Base-by-base conservation (phyloP, 257 asterid species). In the Prunella vulgaris region DNA sequence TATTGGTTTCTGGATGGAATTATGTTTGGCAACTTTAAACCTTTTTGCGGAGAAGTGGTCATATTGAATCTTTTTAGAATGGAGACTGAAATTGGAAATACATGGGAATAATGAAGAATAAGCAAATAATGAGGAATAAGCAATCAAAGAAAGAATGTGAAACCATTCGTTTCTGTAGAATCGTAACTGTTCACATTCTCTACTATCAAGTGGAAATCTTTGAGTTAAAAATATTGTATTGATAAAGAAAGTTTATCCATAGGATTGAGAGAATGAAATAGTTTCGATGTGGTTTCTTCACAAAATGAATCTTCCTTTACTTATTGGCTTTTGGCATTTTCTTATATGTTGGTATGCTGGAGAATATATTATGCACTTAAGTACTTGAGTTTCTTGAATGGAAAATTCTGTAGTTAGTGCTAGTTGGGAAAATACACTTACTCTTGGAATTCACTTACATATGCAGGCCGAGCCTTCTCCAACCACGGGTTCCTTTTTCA, bases 401-500 rank as follows among this genome's bases (percentile, higher is more conserved):
- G 30, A 21, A 61, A 54, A 52, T 63, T 22, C n/a, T 63, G 10
- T 53, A 13, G 76, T 33, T 62, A 32, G 33, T 66, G 76, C 27
- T 18, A 8, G 28, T 59, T 35, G 48, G 72, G 67, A 65, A 64
- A 69, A 22, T 62, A 37, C 53, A 33, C 54, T 75, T 65, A 52
- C 76, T 77, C 56, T 52, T 57, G 44, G 56, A 61, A 56, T 72
- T 72, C 64, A 38, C 28, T 74, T 63, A 10, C 69, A 77, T 73
- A 74, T 84, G 65, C 90, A 93, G 99, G 93, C 90, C 60, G 99
- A 93, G 82, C 97, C 96, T 72, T 93, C 99, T 77, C 99, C 99
- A 46, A 93, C 99, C 51, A 93, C 97, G 12, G 99, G 99, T 40
- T 88, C 97, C 65, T 81, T 90, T 82, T 90, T 85, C 80, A 81